These are phyloP conservation scores for Fusarium sp. DNA, from an alignment of 2,329 filamentous ascomycete genomes.

Conservation along the genomic window DNA sequence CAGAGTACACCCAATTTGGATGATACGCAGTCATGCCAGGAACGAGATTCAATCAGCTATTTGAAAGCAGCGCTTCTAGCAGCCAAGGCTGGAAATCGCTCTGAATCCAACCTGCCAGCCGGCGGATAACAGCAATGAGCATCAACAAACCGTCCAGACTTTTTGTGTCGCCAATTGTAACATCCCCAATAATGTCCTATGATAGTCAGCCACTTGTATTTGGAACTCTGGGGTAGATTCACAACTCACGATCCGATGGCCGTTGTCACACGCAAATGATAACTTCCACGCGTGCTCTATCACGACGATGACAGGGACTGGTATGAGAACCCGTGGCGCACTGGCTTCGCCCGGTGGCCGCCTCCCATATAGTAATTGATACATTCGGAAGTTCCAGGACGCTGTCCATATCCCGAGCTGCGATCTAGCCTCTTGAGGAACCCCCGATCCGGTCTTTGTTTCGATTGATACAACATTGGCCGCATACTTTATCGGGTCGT, in stretches of 20 bases:
- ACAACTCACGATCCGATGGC: conserved; percentile 7
- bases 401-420: conserved; percentile 12
- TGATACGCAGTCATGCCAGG: neutral
- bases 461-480: conserved; percentile 7
- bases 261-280: conserved; percentile 13
- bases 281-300: conserved; percentile 11
- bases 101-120: conserved; percentile 8
- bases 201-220: neutral
- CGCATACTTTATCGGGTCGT: conserved; percentile 1
- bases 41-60: neutral
- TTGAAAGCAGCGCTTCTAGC: neutral
- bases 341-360: neutral
- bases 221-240: neutral
- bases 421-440: conserved; percentile 7
- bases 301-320: conserved; percentile 6
- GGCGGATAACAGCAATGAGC: conserved; percentile 4
- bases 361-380: neutral
- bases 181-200: conserved; percentile 10
- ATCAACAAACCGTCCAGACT: conserved; percentile 3
- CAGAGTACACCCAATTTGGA: no score
- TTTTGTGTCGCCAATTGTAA: conserved; percentile 14
- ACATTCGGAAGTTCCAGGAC: conserved; percentile 4
- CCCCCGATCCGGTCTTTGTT: neutral
- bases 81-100: conserved; percentile 4
- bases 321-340: neutral